These are phyloP conservation scores for Verbena officinalis DNA, from an alignment of 257 asterid species.

Conservation along the genomic window DNA sequence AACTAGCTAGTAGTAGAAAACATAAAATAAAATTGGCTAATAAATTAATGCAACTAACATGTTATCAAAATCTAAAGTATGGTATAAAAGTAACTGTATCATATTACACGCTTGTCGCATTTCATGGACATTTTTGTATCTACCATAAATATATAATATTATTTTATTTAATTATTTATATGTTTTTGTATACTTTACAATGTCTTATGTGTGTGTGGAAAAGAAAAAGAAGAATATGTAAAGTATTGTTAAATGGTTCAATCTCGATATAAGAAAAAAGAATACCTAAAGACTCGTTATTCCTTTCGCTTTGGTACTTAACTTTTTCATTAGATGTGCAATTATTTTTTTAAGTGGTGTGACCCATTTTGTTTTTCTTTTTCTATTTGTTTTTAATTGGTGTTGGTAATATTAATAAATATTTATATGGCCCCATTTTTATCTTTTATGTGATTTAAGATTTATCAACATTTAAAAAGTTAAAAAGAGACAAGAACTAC, in stretches of 20 bases:
- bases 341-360: background rate
- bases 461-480: background rate
- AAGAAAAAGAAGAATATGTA: background rate
- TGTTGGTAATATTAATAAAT: background rate
- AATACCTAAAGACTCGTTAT: slow-evolving; percentile 28
- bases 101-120: slow-evolving; percentile 69
- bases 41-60: slow-evolving; percentile 20
- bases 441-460: too few relatives aligned
- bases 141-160: background rate
- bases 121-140: slow-evolving; percentile 32
- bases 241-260: slow-evolving; percentile 14
- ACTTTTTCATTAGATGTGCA: background rate
- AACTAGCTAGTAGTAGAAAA: background rate
- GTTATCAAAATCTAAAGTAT: slow-evolving; percentile 25
- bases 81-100: slow-evolving; percentile 48
- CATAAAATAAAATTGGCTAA: background rate
- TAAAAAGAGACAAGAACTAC: background rate
- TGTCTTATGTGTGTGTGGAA: slow-evolving; percentile 16
- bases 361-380: background rate
- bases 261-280: slow-evolving; percentile 30
- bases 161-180: background rate
- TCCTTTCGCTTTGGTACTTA: slow-evolving; percentile 4
- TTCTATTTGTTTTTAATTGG: too few relatives aligned
- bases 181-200: slow-evolving; percentile 22
- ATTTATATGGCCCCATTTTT: too few relatives aligned